These are phyloP conservation scores for Colletotrichum eleusines DNA, from an alignment of 2,329 filamentous ascomycete species.

Conservation along the genomic window DNA sequence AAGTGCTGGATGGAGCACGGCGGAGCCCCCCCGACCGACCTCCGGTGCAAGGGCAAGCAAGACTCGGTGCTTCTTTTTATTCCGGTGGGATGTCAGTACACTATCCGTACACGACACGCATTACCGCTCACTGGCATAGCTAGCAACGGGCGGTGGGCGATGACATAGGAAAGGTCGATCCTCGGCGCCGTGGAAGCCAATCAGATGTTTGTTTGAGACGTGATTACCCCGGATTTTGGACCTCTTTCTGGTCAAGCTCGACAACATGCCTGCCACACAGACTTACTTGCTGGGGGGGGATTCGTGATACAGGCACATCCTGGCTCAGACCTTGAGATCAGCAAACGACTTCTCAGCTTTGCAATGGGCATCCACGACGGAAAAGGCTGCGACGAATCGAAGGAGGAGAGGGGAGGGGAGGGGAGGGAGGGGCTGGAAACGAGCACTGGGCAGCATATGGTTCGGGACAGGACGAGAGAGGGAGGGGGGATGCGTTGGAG, in stretches of 20 bases:
- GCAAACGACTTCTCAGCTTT: background rate
- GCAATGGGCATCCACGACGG: background rate
- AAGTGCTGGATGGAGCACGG: too few species aligned
- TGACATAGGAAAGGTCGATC: constrained; percentile 39
- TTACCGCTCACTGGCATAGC: background rate
- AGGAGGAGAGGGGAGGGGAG: too few species aligned
- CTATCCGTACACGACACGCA: too few species aligned
- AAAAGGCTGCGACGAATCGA: background rate
- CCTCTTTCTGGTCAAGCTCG: constrained; percentile 31
- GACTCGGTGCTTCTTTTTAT: too few species aligned
- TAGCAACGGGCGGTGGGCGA: constrained; percentile 35
- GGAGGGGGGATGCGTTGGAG: background rate
- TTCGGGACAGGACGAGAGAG: background rate
- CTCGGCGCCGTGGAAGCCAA: constrained; percentile 22
- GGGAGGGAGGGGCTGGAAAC: background rate
- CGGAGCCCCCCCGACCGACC: background rate
- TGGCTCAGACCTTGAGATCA: background rate
- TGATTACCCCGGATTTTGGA: constrained; percentile 40
- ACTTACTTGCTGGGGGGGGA: too few species aligned
- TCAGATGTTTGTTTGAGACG: constrained; percentile 10
- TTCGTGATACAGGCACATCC: constrained; percentile 19
- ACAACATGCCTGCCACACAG: constrained; percentile 20
- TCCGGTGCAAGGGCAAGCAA: background rate
- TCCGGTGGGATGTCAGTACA: constrained; percentile 6
- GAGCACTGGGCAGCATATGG: constrained; percentile 21